Evolutionary conservation across 108 stramenopile genomes (phyloP), one percentile per base, ranked within the genome.

Genomic region (Tribonema minus): DNA sequence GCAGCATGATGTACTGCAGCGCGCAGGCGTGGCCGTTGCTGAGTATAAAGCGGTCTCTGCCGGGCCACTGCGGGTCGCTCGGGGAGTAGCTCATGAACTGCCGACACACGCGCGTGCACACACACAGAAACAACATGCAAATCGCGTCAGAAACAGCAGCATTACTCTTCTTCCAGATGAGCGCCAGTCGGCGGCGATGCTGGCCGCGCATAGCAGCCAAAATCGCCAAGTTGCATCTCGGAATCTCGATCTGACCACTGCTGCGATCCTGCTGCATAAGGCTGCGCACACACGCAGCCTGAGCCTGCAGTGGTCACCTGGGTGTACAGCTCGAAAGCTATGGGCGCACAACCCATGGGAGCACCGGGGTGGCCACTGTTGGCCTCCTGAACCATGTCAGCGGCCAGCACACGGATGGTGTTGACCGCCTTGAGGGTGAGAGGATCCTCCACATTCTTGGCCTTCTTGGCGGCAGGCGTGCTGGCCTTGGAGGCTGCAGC

Each of bases 291-390:
- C n/a, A n/a, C n/a, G n/a, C n/a, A n/a, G n/a, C n/a, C n/a, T n/a
- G n/a, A n/a, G n/a, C n/a, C n/a, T n/a, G n/a, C n/a, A n/a, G n/a
- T n/a, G n/a, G n/a, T 15, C 35, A 75, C 73, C 73, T 91, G 84
- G 46, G 84, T 82, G 92, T 92, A 98, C 23, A 98, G 88, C 34
- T 92, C 70, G 76, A 95, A 89, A n/a, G 97, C 97, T 87, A 98
- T 93, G 81, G 96, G 92, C n/a, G 97, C 97, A 68, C 93, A 94
- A 64, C 97, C 96, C 95, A 98, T 96, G 69, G 97, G 97, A 64
- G 96, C 95, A 40, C 96, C 96, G 23, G 97, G 97, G 86, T 98
- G 97, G 1, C 97, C 97, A 30, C 89, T 89, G 80, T 94, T 92
- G 76, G 97, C 96, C 33, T 88, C 84, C 84, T 95, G 86, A 34